phyloP scores from a whole-genome alignment of 441 rosid genomes.

The Bruguiera hainesii region DNA sequence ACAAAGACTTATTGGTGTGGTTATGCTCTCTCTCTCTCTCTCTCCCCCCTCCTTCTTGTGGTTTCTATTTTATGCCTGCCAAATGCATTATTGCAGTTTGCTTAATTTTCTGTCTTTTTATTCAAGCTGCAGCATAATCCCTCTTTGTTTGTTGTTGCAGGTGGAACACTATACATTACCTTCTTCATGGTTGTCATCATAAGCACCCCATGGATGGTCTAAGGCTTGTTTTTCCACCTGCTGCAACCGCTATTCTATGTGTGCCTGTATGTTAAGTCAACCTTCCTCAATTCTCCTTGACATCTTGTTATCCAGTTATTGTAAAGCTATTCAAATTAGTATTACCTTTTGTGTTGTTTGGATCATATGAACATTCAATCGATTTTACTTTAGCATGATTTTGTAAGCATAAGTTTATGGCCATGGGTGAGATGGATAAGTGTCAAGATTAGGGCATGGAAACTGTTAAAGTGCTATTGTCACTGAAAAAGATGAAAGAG shows the following conservation, averaged over 20 bases:
- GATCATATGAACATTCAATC: neutral
- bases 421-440: neutral
- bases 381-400: neutral
- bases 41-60: neutral
- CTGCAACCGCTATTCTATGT: constrained; percentile 72
- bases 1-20: constrained; percentile 87
- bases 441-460: too few species aligned
- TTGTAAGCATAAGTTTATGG: neutral
- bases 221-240: constrained; percentile 96
- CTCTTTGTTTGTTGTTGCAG: constrained; percentile 30
- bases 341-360: too few species aligned
- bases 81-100: neutral
- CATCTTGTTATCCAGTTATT: too few species aligned
- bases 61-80: too few species aligned
- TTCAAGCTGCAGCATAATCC: neutral
- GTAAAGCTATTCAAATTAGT: too few species aligned
- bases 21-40: neutral
- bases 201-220: constrained; percentile 99
- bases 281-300: too few species aligned
- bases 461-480: neutral
- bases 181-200: constrained; percentile 98
- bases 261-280: constrained; percentile 50
- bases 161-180: constrained; percentile 93
- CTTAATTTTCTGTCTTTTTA: neutral
- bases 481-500: neutral